Evolutionary conservation across 1,139 yeast genomes (phyloP).

Genomic region (Meyerozyma guilliermondii): DNA sequence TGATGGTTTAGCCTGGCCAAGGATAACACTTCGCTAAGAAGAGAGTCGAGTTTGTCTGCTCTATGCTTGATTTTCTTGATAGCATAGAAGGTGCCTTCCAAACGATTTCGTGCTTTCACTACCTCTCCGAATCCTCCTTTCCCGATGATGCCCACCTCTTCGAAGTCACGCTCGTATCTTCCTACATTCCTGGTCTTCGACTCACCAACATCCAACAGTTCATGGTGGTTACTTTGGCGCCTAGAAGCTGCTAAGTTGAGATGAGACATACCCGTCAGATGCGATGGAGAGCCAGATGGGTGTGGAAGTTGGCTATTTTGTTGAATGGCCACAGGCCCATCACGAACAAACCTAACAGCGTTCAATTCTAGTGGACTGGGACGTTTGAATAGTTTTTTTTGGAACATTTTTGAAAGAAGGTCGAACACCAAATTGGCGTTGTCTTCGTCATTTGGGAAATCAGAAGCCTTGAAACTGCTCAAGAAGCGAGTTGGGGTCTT

Average conservation of each 20-base stretch:
- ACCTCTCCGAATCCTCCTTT: slow-evolving; percentile 98
- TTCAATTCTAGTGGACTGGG: slow-evolving; percentile 79
- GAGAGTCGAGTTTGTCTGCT: slow-evolving; percentile 70
- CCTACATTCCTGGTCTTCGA: slow-evolving; percentile 17
- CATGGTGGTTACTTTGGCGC: slow-evolving; percentile 1
- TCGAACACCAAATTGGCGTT: slow-evolving; percentile 48
- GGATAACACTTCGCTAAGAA: slow-evolving; percentile 85
- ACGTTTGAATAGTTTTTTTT: slow-evolving; percentile 62
- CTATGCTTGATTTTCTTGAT: slow-evolving; percentile 86
- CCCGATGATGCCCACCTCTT: slow-evolving; percentile 88
- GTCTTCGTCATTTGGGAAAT: slow-evolving; percentile 26
- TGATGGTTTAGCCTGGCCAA: slow-evolving; percentile 91
- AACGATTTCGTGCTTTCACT: slow-evolving; percentile 84
- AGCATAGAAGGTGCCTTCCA: slow-evolving; percentile 94
- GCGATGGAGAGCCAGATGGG: not conserved
- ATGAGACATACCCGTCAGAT: not conserved
- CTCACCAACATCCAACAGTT: slow-evolving; percentile 3
- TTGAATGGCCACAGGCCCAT: slow-evolving; percentile 41
- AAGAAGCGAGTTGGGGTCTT: slow-evolving; percentile 61
- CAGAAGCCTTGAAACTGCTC: slow-evolving; percentile 32
- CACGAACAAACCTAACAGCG: slow-evolving; percentile 75
- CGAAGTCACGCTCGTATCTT: slow-evolving; percentile 65
- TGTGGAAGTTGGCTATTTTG: not conserved
- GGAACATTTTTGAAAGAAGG: slow-evolving; percentile 62
- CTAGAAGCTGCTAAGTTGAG: not conserved